Percentiles rank a stretch among this genome's conserved stretches.
Conservation (phyloP, 2,329 filamentous ascomycete species). For the Xylaria multiplex region DNA sequence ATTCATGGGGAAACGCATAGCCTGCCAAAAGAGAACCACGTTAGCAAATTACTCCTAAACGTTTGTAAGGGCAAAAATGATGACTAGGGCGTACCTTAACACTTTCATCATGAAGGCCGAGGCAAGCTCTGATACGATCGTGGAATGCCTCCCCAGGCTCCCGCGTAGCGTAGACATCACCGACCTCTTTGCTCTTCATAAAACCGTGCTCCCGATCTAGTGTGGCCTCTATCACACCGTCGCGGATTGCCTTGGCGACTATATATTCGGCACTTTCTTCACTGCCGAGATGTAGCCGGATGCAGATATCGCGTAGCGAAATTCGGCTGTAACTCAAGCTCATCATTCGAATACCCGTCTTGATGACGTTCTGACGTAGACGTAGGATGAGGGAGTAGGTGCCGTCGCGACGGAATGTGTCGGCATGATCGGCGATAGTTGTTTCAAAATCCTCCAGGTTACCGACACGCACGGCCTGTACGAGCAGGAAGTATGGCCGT, state of each 20-base stretch:
- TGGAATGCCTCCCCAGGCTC: conserved; percentile 98
- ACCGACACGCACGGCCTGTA: conserved; percentile 95
- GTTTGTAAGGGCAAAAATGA: not conserved
- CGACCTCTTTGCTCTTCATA: conserved; percentile 98
- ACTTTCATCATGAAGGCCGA: conserved; percentile 94
- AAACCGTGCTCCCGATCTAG: conserved; percentile 94
- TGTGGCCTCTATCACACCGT: conserved; percentile 95
- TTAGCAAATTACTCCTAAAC: conserved; percentile 43
- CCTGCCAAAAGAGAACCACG: conserved; percentile 59
- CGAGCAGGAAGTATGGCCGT: conserved; percentile 91
- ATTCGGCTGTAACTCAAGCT: conserved; percentile 98
- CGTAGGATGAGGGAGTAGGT: conserved; percentile 96
- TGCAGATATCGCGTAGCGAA: conserved; percentile 95
- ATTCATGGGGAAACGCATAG: conserved; percentile 99
- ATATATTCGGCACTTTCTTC: conserved; percentile 99
- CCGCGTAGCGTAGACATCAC: conserved; percentile 93
- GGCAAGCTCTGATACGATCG: conserved; percentile 90
- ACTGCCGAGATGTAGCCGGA: conserved; percentile 89
- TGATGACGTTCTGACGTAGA: conserved; percentile 97
- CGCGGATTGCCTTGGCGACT: conserved; percentile 96
- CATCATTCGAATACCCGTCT: conserved; percentile 99
- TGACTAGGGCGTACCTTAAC: conserved; percentile 78
- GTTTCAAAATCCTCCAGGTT: conserved; percentile 94
- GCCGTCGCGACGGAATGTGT: conserved; percentile 89
- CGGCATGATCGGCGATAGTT: conserved; percentile 81